Percentiles rank a stretch among this genome's conserved stretches.
Evolutionary conservation across 2,329 filamentous ascomycete species (phyloP).

Genomic region (Ophiostoma fasciatum): DNA sequence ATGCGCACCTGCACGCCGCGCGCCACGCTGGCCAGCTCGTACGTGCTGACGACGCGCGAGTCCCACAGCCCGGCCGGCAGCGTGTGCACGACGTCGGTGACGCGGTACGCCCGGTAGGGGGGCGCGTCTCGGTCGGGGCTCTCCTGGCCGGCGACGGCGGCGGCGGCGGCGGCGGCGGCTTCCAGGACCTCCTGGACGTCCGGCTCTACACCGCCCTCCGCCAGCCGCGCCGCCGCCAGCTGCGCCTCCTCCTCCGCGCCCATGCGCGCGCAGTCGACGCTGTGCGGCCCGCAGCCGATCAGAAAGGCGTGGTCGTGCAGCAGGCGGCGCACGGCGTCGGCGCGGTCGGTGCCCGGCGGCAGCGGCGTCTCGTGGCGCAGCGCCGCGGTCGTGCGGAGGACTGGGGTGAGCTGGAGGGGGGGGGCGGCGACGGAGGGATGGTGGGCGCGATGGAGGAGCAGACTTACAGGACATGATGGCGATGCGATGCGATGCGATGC

Average conservation of each 20-base stretch:
- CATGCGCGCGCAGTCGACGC: slow-evolving; percentile 26
- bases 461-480: not conserved
- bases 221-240: slow-evolving; percentile 17
- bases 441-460: not conserved
- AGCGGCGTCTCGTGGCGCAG: slow-evolving; percentile 28
- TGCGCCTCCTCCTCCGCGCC: slow-evolving; percentile 14
- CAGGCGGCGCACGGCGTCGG: slow-evolving; percentile 28
- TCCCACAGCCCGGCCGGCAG: slow-evolving; percentile 41
- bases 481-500: too few relatives aligned
- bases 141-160: not conserved
- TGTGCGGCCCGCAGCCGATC: slow-evolving; percentile 37
- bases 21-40: slow-evolving; percentile 35
- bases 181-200: slow-evolving; percentile 6
- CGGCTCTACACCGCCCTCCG: slow-evolving; percentile 10
- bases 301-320: slow-evolving; percentile 39
- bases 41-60: slow-evolving; percentile 35
- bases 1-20: slow-evolving; percentile 36
- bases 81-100: slow-evolving; percentile 35
- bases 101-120: slow-evolving; percentile 29
- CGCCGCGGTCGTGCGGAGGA: slow-evolving; percentile 27
- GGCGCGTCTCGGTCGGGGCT: too few relatives aligned
- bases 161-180: not conserved
- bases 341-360: slow-evolving; percentile 21
- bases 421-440: not conserved
- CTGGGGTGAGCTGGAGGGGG: slow-evolving; percentile 2